Base-by-base conservation (phyloP, 768 basidiomycete species). In the Tylopilus vinaceipallidus region DNA sequence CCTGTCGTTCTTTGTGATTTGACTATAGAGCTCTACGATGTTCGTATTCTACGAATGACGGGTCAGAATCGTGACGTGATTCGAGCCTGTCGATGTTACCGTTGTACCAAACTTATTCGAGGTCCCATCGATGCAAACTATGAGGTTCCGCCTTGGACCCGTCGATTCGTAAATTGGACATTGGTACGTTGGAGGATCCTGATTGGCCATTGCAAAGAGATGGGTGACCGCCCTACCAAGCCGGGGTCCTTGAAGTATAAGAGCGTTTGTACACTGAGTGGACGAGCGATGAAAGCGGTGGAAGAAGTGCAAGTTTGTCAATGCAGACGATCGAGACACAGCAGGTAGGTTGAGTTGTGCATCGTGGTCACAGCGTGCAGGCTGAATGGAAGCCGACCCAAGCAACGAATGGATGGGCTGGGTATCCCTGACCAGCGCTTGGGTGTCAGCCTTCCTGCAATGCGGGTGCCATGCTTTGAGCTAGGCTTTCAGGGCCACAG, bases 41-140 rank as follows among this genome's bases (percentile, higher is more conserved):
- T 74, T 72, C 3, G 74, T 73, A 43, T 75, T 74, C 75, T 42
- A 10, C 17, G 26, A 27, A 27, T 17, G 40, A 4, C 75, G 27
- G 6, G 27, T 12, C 6, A 29, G 12, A 29, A 29, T 29, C n/a
- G n/a, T n/a, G n/a, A n/a, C n/a, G n/a, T n/a, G n/a, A n/a, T n/a
- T n/a, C n/a, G n/a, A 45, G 13, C 9, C 7, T 23, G n/a, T 23
- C 42, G 30, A 22, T 6, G 22, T 51, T 40, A 73, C 71, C 63
- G 58, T 62, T 19, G 41, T 49, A 3, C 73, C 65, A 49, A 72
- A 73, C 33, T 68, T 67, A 42, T 75, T 74, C 1, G 70, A 64
- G 3, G 72, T 75, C 16, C 73, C 74, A 29, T 74, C 73, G 17
- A 74, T 67, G 54, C 71, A 72, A 32, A 75, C 63, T 1, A 63